phyloP scores from a whole-genome alignment of 129 eudicot species.

The Tagetes erecta region DNA sequence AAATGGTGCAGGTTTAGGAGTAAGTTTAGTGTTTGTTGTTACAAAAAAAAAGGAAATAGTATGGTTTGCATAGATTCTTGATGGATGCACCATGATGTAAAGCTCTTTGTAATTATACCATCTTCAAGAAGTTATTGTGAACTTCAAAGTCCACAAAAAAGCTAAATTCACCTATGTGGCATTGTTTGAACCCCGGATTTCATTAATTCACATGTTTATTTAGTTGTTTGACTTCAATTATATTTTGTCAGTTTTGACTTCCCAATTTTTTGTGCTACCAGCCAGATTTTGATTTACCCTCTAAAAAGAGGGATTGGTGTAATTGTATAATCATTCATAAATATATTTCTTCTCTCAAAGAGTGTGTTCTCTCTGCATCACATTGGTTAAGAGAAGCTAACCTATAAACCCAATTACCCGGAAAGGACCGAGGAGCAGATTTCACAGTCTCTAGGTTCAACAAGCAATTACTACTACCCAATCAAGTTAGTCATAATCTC shows the following conservation, averaged over 20 bases:
- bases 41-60: too few species aligned
- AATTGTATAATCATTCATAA: not conserved
- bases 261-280: too few species aligned
- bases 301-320: not conserved
- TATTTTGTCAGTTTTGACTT: not conserved
- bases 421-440: constrained; percentile 8
- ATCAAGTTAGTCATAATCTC: constrained; percentile 14
- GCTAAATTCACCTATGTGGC: constrained; percentile 23
- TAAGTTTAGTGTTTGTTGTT: too few species aligned
- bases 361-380: not conserved
- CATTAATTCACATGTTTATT: not conserved
- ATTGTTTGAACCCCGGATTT: not conserved
- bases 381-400: constrained; percentile 10
- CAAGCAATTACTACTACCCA: not conserved
- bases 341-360: not conserved
- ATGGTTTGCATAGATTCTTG: not conserved
- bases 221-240: not conserved
- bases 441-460: not conserved
- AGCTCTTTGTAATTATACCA: constrained; percentile 2
- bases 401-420: not conserved
- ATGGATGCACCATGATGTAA: not conserved
- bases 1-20: too few species aligned
- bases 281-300: not conserved
- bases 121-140: constrained; percentile 4
- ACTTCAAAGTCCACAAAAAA: constrained; percentile 5